Conservation (phyloP, 2,329 filamentous ascomycete genomes). For the Colletotrichum viniferum region DNA sequence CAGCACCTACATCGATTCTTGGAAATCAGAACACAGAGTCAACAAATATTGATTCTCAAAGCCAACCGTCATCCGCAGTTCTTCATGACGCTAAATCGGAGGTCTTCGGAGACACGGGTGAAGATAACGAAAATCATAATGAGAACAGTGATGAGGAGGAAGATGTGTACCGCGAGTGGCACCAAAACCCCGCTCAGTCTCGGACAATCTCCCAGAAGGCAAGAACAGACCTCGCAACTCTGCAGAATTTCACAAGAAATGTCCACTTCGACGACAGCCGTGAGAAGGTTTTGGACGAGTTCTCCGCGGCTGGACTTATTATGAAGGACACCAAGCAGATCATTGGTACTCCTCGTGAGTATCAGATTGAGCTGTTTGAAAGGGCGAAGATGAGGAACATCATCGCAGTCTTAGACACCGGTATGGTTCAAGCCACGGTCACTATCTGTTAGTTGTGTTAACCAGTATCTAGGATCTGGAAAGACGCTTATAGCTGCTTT, state of each 20-base stretch:
- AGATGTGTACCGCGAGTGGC: slow-evolving; percentile 28
- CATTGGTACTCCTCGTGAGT: slow-evolving; percentile 82
- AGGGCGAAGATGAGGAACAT: slow-evolving; percentile 83
- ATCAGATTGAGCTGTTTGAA: slow-evolving; percentile 91
- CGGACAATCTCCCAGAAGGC: slow-evolving; percentile 48
- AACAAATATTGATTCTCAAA: background rate
- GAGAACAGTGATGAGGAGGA: background rate
- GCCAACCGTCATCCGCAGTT: background rate
- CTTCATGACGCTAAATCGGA: background rate
- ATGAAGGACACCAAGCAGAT: slow-evolving; percentile 53
- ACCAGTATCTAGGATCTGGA: slow-evolving; percentile 71
- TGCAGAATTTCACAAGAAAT: slow-evolving; percentile 46
- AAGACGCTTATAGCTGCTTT: slow-evolving; percentile 97
- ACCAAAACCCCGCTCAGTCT: slow-evolving; percentile 33
- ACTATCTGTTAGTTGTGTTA: slow-evolving; percentile 11
- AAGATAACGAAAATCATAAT: background rate
- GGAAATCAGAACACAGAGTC: background rate
- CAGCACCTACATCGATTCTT: background rate
- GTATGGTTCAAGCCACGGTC: slow-evolving; percentile 38
- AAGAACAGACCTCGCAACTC: slow-evolving; percentile 52
- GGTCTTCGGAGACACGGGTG: background rate
- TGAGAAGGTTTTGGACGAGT: slow-evolving; percentile 30
- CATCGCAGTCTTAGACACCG: slow-evolving; percentile 94
- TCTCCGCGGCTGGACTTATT: slow-evolving; percentile 36
- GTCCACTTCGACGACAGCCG: slow-evolving; percentile 36